Base-by-base conservation (phyloP, 805 yeast genomes). In the Saccharomycopsis microspora region DNA sequence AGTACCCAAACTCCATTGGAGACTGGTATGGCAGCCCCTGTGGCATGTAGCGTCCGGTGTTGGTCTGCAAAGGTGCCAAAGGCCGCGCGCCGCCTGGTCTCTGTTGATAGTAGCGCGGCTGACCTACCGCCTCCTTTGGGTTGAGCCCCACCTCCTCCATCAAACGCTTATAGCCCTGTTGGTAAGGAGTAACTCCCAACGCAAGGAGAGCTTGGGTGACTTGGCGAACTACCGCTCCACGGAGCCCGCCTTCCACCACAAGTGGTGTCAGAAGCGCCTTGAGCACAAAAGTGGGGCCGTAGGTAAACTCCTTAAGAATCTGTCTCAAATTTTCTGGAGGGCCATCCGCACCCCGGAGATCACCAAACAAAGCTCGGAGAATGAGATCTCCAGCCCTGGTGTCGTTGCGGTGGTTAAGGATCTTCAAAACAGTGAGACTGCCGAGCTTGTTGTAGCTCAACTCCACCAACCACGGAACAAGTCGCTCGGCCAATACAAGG, bases 141-240 rank as follows among this genome's bases (percentile, higher is more conserved):
- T 62, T 65, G 45, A 89, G 67, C 3, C 97, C 97, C 53, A 88
- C 90, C 63, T 90, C 97, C 56, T 90, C 97, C 74, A 89, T 75
- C 49, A 93, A 69, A 54, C 95, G 78, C 59, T 85, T 85, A 64
- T 86, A 85, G 35, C 83, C 85, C 31, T 42, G 54, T 60, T 85
- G 95, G 45, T 65, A 68, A 32, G 73, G 67, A 41, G 68, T 57
- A 37, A 82, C 70, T 49, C 76, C 77, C 57, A 75, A 63, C 43
- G 82, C 83, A 39, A 78, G 64, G 49, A 89, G 66, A 5, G 80
- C 75, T 42, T 72, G 67, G 52, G 86, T 75, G 19, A 85, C 79
- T 61, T 80, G 83, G 44, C 69, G 67, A 28, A 77, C 63, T 4
- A 86, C 72, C 49, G 73, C 75, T 51, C 72, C 75, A 49, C 81